phyloP scores from a whole-genome alignment of 1,284 basidiomycete species.

The Microstroma glucosiphilum region DNA sequence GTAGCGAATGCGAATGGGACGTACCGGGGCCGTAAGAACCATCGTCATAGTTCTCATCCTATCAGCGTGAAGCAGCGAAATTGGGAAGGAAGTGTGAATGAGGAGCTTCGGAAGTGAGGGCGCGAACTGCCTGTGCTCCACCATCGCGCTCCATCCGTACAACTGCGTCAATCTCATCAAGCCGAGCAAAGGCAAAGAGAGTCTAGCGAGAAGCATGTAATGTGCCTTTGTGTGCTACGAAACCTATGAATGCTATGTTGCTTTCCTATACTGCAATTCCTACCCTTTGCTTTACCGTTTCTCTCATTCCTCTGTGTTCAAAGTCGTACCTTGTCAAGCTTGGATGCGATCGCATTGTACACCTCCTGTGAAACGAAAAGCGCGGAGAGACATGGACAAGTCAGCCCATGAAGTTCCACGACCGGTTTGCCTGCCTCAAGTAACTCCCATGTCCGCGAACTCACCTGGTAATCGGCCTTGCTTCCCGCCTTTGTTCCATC shows the following conservation, averaged over 20 bases:
- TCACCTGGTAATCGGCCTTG: constrained; percentile 39
- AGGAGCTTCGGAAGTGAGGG: too few species aligned
- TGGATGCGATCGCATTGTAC: constrained; percentile 46
- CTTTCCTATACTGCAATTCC: constrained; percentile 11
- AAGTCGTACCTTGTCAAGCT: constrained; percentile 27
- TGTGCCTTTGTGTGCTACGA: too few species aligned
- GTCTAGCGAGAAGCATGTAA: too few species aligned
- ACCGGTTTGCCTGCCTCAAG: neutral
- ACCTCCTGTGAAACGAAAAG: too few species aligned
- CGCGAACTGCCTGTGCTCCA: too few species aligned
- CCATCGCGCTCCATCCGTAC: too few species aligned
- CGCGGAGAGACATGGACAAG: too few species aligned
- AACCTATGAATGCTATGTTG: too few species aligned
- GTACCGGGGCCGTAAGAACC: constrained; percentile 32
- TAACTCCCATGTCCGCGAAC: neutral
- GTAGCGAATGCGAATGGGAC: neutral
- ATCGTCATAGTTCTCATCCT: constrained; percentile 29
- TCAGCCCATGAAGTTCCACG: too few species aligned
- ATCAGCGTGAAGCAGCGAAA: neutral
- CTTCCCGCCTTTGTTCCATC: constrained; percentile 5
- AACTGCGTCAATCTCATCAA: too few species aligned
- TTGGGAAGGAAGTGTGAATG: too few species aligned
- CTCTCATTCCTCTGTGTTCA: constrained; percentile 13
- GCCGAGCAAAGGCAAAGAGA: too few species aligned
- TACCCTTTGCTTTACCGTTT: constrained; percentile 9